Conservation (phyloP, 2,329 filamentous ascomycete genomes). For the Verticillium nubilum region DNA sequence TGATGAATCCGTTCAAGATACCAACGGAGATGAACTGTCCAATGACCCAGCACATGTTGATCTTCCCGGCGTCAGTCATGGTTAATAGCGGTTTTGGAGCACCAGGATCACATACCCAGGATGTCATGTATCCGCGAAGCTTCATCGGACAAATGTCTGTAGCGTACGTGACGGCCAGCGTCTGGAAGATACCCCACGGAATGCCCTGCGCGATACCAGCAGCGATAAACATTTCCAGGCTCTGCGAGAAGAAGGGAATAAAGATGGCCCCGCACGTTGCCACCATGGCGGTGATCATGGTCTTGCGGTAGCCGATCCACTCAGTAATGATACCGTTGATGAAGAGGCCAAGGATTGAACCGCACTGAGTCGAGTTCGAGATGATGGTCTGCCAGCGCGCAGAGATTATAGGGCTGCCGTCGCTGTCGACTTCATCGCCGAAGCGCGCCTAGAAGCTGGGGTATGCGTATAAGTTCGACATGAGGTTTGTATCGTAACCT, state of each 20-base stretch:
- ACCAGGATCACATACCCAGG: slow-evolving; percentile 22
- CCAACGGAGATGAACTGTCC: slow-evolving; percentile 47
- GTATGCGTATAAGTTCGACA: slow-evolving; percentile 38
- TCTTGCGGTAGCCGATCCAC: slow-evolving; percentile 43
- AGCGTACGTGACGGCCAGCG: slow-evolving; percentile 46
- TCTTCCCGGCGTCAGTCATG: slow-evolving; percentile 10
- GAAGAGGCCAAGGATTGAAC: slow-evolving; percentile 50
- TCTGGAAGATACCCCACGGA: too few species aligned
- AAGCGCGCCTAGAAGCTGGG: slow-evolving; percentile 35
- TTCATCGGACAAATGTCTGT: slow-evolving; percentile 43
- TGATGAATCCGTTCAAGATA: slow-evolving; percentile 37
- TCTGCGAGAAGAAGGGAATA: slow-evolving; percentile 46
- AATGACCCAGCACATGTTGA: slow-evolving; percentile 52
- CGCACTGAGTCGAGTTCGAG: slow-evolving; percentile 45
- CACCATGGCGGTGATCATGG: slow-evolving; percentile 40
- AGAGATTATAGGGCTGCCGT: slow-evolving; percentile 39
- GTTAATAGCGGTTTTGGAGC: neutral
- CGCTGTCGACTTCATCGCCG: slow-evolving; percentile 26
- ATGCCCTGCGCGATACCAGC: slow-evolving; percentile 36
- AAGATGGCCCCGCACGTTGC: slow-evolving; percentile 46
- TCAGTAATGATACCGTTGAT: slow-evolving; percentile 48
- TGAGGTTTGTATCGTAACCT: slow-evolving; percentile 44
- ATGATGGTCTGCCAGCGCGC: slow-evolving; percentile 53
- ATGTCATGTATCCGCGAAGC: slow-evolving; percentile 46
- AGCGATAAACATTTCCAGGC: slow-evolving; percentile 35